A percentile compares a stretch with the other conserved stretches of the same genome.
phyloP scores from a whole-genome alignment of 805 yeast genomes.

The Spathaspora girioi region DNA sequence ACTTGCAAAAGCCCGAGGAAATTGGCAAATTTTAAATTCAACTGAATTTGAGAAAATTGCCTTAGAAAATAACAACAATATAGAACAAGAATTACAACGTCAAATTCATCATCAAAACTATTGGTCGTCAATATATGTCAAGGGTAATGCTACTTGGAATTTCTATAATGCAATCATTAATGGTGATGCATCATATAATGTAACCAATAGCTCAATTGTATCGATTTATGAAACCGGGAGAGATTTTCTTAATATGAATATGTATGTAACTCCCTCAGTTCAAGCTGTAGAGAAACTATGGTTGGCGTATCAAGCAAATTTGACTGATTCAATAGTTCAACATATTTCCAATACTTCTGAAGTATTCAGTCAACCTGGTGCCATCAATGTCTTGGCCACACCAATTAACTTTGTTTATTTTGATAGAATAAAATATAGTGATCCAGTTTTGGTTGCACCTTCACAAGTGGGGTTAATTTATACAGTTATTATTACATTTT shows the following conservation, averaged over 20 bases:
- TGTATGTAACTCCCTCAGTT: constrained; percentile 42
- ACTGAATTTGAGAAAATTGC: constrained; percentile 27
- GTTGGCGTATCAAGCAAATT: constrained; percentile 20
- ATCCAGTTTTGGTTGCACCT: constrained; percentile 58
- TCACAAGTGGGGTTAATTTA: constrained; percentile 74
- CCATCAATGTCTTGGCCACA: constrained; percentile 11
- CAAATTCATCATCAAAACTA: constrained; percentile 51
- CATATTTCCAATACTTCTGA: constrained; percentile 11
- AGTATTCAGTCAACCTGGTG: constrained; percentile 14
- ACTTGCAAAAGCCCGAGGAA: constrained; percentile 21
- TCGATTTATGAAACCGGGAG: constrained; percentile 60
- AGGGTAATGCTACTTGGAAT: constrained; percentile 42
- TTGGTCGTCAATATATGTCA: constrained; percentile 62
- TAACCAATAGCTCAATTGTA: constrained; percentile 29
- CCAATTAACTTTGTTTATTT: constrained; percentile 31
- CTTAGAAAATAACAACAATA: constrained; percentile 17
- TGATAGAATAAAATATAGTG: constrained; percentile 50
- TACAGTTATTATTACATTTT: constrained; percentile 67
- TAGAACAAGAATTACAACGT: constrained; percentile 37
- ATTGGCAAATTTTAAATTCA: constrained; percentile 33
- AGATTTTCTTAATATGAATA: constrained; percentile 48
- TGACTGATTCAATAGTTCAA: constrained; percentile 17
- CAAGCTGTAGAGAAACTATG: constrained; percentile 29
- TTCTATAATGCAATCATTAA: constrained; percentile 36
- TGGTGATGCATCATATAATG: constrained; percentile 26